A percentile compares a stretch with the other conserved stretches of the same genome.
These are phyloP conservation scores for Globisporangium sylvaticum DNA, from an alignment of 352 stramenopile genomes.

Conservation along the genomic window DNA sequence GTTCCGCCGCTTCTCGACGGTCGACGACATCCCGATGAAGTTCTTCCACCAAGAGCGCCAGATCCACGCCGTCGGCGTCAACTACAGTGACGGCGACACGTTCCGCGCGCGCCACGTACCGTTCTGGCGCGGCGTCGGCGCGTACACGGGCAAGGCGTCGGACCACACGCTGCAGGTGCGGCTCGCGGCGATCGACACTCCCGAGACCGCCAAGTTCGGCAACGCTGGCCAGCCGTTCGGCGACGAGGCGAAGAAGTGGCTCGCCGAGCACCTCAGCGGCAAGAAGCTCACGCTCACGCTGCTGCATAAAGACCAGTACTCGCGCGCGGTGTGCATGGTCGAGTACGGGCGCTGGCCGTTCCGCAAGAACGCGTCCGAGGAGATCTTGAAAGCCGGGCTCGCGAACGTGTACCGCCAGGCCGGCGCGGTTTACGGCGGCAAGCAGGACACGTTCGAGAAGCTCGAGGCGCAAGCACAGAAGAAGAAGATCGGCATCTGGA, in stretches of 20 bases:
- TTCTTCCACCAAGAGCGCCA: conserved; percentile 64
- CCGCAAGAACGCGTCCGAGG: conserved; percentile 69
- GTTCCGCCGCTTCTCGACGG: conserved; percentile 69
- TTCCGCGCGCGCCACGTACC: conserved; percentile 73
- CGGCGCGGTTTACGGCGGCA: conserved; percentile 77
- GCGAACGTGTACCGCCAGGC: conserved; percentile 73
- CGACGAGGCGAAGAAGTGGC: conserved; percentile 76
- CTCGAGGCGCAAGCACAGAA: conserved; percentile 61
- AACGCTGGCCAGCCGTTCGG: conserved; percentile 72
- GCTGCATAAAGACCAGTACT: conserved; percentile 83
- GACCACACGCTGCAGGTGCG: conserved; percentile 85
- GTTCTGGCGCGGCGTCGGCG: conserved; percentile 33
- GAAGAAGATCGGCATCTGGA: conserved; percentile 74
- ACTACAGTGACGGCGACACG: conserved; percentile 78
- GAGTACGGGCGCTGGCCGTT: conserved; percentile 80
- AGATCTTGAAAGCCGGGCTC: conserved; percentile 75
- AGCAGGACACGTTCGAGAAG: conserved; percentile 58
- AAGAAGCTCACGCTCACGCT: conserved; percentile 67
- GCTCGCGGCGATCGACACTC: conserved; percentile 79
- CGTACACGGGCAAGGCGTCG: conserved; percentile 54
- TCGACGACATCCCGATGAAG: conserved; percentile 71
- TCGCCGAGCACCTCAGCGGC: conserved; percentile 39
- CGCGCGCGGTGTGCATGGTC: conserved; percentile 79
- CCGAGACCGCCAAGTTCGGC: conserved; percentile 85
- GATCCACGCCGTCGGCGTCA: conserved; percentile 49